Conservation (phyloP, 192 early-diverging fungal genomes). For the Podila verticillata region DNA sequence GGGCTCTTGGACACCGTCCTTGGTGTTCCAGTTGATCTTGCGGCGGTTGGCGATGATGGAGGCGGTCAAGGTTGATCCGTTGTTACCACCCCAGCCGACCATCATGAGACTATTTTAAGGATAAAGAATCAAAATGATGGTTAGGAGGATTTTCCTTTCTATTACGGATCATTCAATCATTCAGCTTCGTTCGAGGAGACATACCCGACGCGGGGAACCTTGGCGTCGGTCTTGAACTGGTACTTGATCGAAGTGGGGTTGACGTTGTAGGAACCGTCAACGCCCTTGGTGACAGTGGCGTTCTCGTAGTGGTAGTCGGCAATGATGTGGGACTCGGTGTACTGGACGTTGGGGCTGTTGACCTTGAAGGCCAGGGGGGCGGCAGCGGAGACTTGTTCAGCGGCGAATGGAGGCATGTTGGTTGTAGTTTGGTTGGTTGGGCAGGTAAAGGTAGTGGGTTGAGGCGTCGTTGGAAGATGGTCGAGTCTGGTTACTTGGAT, state of each 20-base stretch:
- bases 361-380: constrained; percentile 81
- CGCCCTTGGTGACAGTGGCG: constrained; percentile 78
- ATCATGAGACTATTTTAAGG: constrained; percentile 85
- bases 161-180: neutral
- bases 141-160: neutral
- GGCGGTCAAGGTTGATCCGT: constrained; percentile 97
- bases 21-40: constrained; percentile 91
- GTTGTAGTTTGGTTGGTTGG: constrained; percentile 9
- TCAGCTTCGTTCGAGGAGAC: constrained; percentile 16
- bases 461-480: constrained; percentile 41
- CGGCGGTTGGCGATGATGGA: constrained; percentile 94
- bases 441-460: constrained; percentile 2
- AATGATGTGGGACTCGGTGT: constrained; percentile 81
- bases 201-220: constrained; percentile 85
- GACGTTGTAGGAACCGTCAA: constrained; percentile 76
- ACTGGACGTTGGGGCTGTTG: constrained; percentile 88
- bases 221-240: constrained; percentile 88
- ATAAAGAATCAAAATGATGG: neutral
- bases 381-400: constrained; percentile 50
- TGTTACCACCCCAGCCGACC: constrained; percentile 99
- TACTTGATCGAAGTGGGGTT: constrained; percentile 89
- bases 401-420: constrained; percentile 51
- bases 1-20: constrained; percentile 88
- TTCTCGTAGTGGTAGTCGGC: constrained; percentile 92
- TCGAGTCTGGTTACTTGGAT: constrained; percentile 51